Conservation (phyloP, 768 basidiomycete genomes). For the Trametes sanguinea region DNA sequence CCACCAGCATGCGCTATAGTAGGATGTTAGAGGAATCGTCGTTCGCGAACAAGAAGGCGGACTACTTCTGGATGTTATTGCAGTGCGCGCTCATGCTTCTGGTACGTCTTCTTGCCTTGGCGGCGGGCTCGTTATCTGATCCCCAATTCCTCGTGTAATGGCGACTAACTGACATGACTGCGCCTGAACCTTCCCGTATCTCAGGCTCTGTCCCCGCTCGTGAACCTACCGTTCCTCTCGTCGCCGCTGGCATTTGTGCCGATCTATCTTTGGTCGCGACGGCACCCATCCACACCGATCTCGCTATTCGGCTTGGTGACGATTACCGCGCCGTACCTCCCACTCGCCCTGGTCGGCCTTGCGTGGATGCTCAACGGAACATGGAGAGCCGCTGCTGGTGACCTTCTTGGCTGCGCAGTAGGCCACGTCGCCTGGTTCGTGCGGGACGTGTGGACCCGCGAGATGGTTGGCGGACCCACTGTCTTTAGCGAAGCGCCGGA, state of each 20-base stretch:
- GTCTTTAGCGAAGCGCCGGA: conserved; percentile 74
- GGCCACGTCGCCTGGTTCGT: conserved; percentile 87
- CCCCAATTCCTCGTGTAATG: too few relatives aligned
- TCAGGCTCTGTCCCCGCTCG: conserved; percentile 79
- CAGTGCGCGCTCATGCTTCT: conserved; percentile 85
- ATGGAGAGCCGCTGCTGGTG: conserved; percentile 81
- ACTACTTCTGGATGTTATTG: conserved; percentile 93
- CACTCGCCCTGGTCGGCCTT: conserved; percentile 86
- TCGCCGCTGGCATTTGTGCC: conserved; percentile 92
- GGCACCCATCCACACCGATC: conserved; percentile 94
- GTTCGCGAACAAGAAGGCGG: conserved; percentile 86
- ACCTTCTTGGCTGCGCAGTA: conserved; percentile 82
- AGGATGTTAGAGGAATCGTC: conserved; percentile 97
- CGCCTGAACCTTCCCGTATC: not conserved
- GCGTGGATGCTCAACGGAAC: conserved; percentile 82
- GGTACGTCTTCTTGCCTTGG: conserved; percentile 45
- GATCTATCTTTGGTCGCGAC: conserved; percentile 95
- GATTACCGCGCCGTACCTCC: conserved; percentile 94
- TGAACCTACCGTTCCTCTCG: conserved; percentile 92
- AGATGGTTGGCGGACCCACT: conserved; percentile 77
- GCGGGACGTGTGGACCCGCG: conserved; percentile 84
- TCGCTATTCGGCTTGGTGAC: conserved; percentile 94
- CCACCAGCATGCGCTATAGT: conserved; percentile 88
- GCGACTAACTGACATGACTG: not conserved
- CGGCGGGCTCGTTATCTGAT: too few relatives aligned